Percentiles rank a stretch among this genome's conserved stretches.
These are phyloP conservation scores for Linum tenue DNA, from an alignment of 345 rosid species.

Conservation along the genomic window DNA sequence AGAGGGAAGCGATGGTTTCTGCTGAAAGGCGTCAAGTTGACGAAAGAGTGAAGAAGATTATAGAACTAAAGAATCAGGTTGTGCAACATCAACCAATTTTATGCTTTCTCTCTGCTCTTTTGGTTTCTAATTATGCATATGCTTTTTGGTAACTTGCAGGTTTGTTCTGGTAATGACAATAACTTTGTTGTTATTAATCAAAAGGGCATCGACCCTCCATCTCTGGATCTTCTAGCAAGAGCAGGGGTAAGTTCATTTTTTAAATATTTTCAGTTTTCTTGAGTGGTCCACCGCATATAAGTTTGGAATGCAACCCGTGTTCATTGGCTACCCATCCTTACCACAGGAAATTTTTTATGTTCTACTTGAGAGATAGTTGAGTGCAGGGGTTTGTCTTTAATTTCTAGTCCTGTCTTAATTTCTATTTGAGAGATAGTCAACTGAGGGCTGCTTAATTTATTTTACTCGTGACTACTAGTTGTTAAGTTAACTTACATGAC, in stretches of 20 bases:
- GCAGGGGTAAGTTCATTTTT: constrained; percentile 66
- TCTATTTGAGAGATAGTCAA: too few relatives aligned
- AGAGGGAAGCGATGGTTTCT: constrained; percentile 94
- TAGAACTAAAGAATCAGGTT: constrained; percentile 85
- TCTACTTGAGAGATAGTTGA: too few relatives aligned
- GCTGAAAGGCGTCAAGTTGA: constrained; percentile 91
- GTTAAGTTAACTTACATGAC: too few relatives aligned
- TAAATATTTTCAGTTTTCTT: background rate
- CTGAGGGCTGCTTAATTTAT: too few relatives aligned
- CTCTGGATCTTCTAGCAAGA: constrained; percentile 85
- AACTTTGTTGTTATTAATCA: constrained; percentile 86
- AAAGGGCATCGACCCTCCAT: constrained; percentile 98
- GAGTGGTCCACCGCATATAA: background rate
- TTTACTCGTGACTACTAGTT: too few relatives aligned
- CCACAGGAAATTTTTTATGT: too few relatives aligned
- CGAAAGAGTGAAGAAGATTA: constrained; percentile 73
- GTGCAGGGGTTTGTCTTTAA: too few relatives aligned
- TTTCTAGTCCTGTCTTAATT: too few relatives aligned
- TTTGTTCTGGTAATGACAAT: constrained; percentile 69
- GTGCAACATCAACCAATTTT: background rate
- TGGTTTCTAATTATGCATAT: constrained; percentile 5
- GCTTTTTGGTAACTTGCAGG: constrained; percentile 40
- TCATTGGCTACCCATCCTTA: too few relatives aligned
- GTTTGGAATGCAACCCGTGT: too few relatives aligned
- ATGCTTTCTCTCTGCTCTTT: background rate